Base-by-base conservation (phyloP, 352 stramenopile genomes). In the Aphanomyces astaci region DNA sequence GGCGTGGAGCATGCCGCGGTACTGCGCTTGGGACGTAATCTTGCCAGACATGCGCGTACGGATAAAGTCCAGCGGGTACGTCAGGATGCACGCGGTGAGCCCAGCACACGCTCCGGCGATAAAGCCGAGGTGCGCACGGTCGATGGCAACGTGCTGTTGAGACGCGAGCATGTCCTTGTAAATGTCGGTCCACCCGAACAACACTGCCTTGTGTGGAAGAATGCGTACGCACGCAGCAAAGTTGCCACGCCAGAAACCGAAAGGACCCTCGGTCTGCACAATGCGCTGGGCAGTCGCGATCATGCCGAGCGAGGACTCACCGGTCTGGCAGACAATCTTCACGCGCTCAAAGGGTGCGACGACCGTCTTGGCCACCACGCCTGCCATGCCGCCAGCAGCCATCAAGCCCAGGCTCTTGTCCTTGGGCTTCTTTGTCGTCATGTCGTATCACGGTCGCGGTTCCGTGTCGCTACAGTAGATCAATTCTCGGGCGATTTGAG, bases 101-200 rank as follows among this genome's bases (percentile, higher is more conserved):
- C 88, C 88, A 48, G 88, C 87, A 17, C 91, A 48, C 2, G 86
- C 88, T 39, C 88, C 88, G 0, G 85, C 73, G 1, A 78, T 71
- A 53, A 96, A 96, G 5, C 81, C 72, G 0, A 83, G 79, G 75
- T 82, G 89, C 0, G 67, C 48, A 0, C 81, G 81, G 33, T 88
- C 71, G 43, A 68, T 59, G 4, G 62, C 39, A 57, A 75, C 28
- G 56, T 69, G 64, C 1, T 68, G 65, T 4, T 68, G 70, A 0
- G 59, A 57, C 2, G 64, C 30, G 60, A 84, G 63, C 60, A 75
- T 68, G 2, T 62, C 67, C 72, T 95, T 95, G 76, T 94, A 96
- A 13, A 88, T 78, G 75, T 96, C 88, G 27, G 86, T 93, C 62
- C 85, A 94, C 45, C 78, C 84, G 70, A 96, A 96, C 52, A 91